Conservation (phyloP, 805 yeast species). For the Maudiozyma saulgeensis region DNA sequence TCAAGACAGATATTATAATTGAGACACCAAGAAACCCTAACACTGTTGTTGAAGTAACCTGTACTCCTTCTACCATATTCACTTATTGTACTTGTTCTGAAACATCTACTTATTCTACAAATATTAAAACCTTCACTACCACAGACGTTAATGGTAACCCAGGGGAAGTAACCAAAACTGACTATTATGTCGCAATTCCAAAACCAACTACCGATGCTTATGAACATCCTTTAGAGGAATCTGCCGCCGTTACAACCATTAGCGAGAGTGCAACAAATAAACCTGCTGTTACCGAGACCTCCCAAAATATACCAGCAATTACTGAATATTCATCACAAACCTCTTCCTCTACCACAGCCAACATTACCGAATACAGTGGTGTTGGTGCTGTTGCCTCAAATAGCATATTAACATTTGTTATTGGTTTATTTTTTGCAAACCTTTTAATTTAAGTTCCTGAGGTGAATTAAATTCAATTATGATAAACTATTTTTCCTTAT, state of each 20-base stretch:
- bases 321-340: too few species aligned
- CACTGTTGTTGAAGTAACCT: not conserved
- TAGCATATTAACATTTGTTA: not conserved
- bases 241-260: too few species aligned
- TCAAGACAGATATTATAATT: not conserved
- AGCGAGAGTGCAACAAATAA: too few species aligned
- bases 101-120: not conserved
- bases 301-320: too few species aligned
- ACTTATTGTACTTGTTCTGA: not conserved
- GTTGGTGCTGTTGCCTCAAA: not conserved
- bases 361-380: not conserved
- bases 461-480: too few species aligned
- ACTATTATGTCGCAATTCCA: not conserved
- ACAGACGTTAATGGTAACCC: not conserved
- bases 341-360: not conserved
- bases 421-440: not conserved
- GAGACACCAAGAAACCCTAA: not conserved
- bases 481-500: too few species aligned
- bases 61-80: too few species aligned
- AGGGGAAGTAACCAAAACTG: not conserved
- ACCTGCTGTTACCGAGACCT: too few species aligned
- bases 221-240: too few species aligned
- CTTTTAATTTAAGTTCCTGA: not conserved
- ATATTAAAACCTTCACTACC: not conserved
- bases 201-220: not conserved